Base-by-base conservation (phyloP, 176 grass and related monocot species). In the Olyra latifolia region DNA sequence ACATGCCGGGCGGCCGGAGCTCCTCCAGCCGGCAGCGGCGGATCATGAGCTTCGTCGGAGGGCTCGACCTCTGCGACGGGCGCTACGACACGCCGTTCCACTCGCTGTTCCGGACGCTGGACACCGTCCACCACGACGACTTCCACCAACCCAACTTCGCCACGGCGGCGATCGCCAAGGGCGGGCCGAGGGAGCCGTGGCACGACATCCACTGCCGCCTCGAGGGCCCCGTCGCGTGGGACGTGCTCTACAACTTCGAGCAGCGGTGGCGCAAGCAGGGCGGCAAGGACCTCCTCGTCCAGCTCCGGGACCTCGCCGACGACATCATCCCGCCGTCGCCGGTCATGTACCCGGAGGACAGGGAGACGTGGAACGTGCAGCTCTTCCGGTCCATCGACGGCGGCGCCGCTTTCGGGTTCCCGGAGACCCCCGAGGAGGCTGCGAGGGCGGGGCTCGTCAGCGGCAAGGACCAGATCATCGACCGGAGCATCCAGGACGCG, bases 161-260 rank as follows among this genome's bases (percentile, higher is more conserved):
- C 5, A 85, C 75, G 5, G 83, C 86, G 4, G 42, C 86, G 2
- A 57, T 89, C 44, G 25, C 9, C 8, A 86, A 88, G 35, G 90
- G 90, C 62, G 90, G 90, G 27, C 90, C 90, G 10, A 30, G 90
- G n/a, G 90, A 92, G 74, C 90, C 90, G 2, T 92, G 90, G 90
- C 90, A 92, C 84, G 90, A 92, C 74, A 86, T 88, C 67, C 90
- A 92, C 86, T 83, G 78, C 44, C 86, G 86, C 46, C 82, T 92
- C 6, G 86, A 92, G 70, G 90, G 90, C 22, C 86, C 90, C 35
- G 79, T 83, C 8, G 86, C 86, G 35, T 94, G 95, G 95, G 95
- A 94, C 20, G 95, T 98, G 69, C 83, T 98, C 25, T 93, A 85
- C 92, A 98, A 98, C 69, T 98, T 98, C 62, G 92, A 98, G 65